Percentiles rank a stretch among this genome's conserved stretches.
phyloP scores from a whole-genome alignment of 805 yeast genomes.

The Pichia nakasei region DNA sequence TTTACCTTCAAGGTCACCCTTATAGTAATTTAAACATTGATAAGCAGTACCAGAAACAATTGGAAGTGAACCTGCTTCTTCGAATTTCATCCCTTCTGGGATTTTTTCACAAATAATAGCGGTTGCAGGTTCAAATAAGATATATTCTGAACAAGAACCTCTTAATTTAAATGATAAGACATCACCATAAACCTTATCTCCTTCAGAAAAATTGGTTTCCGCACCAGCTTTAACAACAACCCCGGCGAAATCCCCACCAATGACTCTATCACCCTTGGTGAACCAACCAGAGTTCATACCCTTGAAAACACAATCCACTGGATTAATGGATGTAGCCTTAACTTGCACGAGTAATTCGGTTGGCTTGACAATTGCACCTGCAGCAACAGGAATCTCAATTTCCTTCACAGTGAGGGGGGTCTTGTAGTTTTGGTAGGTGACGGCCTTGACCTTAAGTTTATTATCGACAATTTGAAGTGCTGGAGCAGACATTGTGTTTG shows the following conservation, averaged over 20 bases:
- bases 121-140: slow-evolving; percentile 27
- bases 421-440: slow-evolving; percentile 9
- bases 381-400: slow-evolving; percentile 6
- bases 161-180: neutral
- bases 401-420: slow-evolving; percentile 8
- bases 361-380: slow-evolving; percentile 6
- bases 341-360: slow-evolving; percentile 13
- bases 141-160: slow-evolving; percentile 42
- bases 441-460: slow-evolving; percentile 9
- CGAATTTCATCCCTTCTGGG: slow-evolving; percentile 38
- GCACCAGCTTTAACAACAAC: slow-evolving; percentile 17
- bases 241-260: slow-evolving; percentile 21
- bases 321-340: slow-evolving; percentile 17
- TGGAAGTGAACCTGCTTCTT: slow-evolving; percentile 60
- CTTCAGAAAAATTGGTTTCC: slow-evolving; percentile 10
- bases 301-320: slow-evolving; percentile 15
- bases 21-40: slow-evolving; percentile 10
- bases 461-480: slow-evolving; percentile 7
- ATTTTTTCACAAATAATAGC: slow-evolving; percentile 25
- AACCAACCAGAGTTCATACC: slow-evolving; percentile 4
- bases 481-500: neutral
- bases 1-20: slow-evolving; percentile 22
- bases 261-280: slow-evolving; percentile 9
- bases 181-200: slow-evolving; percentile 17
- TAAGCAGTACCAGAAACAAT: slow-evolving; percentile 58